Base-by-base conservation (phyloP, 73 alveolate species). In the Blepharisma stoltei region DNA sequence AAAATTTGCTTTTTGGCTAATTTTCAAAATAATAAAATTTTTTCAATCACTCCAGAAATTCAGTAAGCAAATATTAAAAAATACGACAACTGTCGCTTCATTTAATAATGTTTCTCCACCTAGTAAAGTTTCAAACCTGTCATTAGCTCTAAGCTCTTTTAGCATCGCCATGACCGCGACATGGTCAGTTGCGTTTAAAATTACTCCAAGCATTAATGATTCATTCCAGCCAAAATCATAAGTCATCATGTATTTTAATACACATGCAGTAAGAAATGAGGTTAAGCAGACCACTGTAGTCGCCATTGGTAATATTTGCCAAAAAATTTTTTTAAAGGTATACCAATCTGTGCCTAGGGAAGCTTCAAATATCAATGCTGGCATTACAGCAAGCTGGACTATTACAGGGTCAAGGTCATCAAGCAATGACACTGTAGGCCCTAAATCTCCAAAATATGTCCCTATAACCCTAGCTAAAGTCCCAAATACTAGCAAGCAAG, bases 181-280 rank as follows among this genome's bases (percentile, higher is more conserved):
- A 75, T 81, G 89, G 52, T 82, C 89, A 23, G 89, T 82, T 32
- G 89, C 89, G 4, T 81, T 73, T 9, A 82, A 48, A 45, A 82
- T 21, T 52, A 77, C 84, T 41, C 89, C 89, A 38, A 82, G 69
- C 71, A 82, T 21, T 18, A 82, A 78, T 6, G 89, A 66, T n/a
- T 81, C 84, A 37, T 27, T 53, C 68, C 83, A 82, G 4, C 84
- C 21, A 50, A 82, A 82, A 44, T 82, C 84, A 44, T 82, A 82
- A 11, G 68, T 71, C 21, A 82, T 21, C 49, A 82, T 67, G 55
- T 27, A 82, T 7, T 54, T 52, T 67, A 82, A 73, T 1, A 71
- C 71, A 6, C 71, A 55, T 4, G 89, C 89, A 6, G 80, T 53
- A 11, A 82, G 43, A 48, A 82, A 82, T 0, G 89, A 44, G 8